These are phyloP conservation scores for Aspergillus sp. DNA, from an alignment of 2,329 filamentous ascomycete species.

Conservation along the genomic window DNA sequence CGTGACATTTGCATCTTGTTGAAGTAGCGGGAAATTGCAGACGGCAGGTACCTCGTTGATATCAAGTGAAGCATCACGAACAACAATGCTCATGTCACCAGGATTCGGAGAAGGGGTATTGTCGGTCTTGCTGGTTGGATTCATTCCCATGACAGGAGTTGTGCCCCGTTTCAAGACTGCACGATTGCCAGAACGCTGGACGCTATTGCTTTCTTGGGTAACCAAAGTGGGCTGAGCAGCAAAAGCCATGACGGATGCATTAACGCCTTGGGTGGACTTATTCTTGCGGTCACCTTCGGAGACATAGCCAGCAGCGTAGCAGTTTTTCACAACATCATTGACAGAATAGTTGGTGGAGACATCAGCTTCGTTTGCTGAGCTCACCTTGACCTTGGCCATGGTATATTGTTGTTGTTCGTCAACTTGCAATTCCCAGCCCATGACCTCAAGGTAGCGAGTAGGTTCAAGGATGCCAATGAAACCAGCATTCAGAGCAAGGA, in stretches of 20 bases:
- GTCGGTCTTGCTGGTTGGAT: slow-evolving; percentile 1
- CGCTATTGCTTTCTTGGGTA: slow-evolving; percentile 9
- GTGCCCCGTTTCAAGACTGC: slow-evolving; percentile 2
- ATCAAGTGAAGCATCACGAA: background rate
- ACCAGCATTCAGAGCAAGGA: slow-evolving; percentile 46
- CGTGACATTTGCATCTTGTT: no score
- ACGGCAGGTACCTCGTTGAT: no score
- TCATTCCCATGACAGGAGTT: slow-evolving; percentile 1
- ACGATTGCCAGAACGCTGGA: slow-evolving; percentile 15
- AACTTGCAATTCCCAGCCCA: slow-evolving; percentile 46
- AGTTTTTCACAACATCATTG: slow-evolving; percentile 30
- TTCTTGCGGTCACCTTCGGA: slow-evolving; percentile 12
- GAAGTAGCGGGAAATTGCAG: no score
- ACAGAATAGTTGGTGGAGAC: slow-evolving; percentile 30
- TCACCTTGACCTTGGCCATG: slow-evolving; percentile 15
- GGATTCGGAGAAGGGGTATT: background rate
- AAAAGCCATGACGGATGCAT: slow-evolving; percentile 24
- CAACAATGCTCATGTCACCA: slow-evolving; percentile 2
- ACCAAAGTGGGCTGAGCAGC: slow-evolving; percentile 20
- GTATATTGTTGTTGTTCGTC: slow-evolving; percentile 27
- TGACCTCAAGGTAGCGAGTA: slow-evolving; percentile 43
- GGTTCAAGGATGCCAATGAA: slow-evolving; percentile 49
- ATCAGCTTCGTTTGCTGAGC: slow-evolving; percentile 18
- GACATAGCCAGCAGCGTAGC: slow-evolving; percentile 30
- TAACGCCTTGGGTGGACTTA: slow-evolving; percentile 5